Percentiles rank a stretch among this genome's conserved stretches.
phyloP scores from a whole-genome alignment of 2,329 filamentous ascomycete genomes.

The Sclerotinia trifoliorum region DNA sequence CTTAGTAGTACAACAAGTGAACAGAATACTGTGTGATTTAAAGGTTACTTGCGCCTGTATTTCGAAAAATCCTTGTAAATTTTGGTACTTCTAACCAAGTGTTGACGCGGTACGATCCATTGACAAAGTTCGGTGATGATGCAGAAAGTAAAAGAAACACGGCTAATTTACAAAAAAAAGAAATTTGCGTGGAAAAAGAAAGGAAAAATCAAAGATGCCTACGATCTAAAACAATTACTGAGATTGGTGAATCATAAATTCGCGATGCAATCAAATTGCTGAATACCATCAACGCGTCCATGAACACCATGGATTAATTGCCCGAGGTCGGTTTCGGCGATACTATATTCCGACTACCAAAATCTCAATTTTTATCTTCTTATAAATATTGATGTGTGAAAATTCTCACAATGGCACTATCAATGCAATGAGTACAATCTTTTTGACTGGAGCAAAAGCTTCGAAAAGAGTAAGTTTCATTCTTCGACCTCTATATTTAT shows the following conservation, averaged over 20 bases:
- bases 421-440: slow-evolving; percentile 32
- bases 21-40: background rate
- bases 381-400: background rate
- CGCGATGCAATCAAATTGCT: background rate
- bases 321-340: slow-evolving; percentile 10
- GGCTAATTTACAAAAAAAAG: background rate
- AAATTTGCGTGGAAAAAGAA: background rate
- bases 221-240: slow-evolving; percentile 7
- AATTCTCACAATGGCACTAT: slow-evolving; percentile 8
- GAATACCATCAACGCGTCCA: slow-evolving; percentile 15
- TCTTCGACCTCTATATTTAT: slow-evolving; percentile 18
- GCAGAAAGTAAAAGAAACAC: background rate
- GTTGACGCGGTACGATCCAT: background rate
- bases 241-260: background rate
- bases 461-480: slow-evolving; percentile 19
- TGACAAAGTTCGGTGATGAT: background rate
- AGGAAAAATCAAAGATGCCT: background rate
- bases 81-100: background rate
- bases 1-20: background rate
- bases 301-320: slow-evolving; percentile 7
- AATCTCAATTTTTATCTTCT: slow-evolving; percentile 6
- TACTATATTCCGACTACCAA: slow-evolving; percentile 10
- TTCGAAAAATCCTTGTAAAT: background rate
- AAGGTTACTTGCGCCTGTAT: background rate
- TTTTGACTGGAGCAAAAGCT: slow-evolving; percentile 25